These are phyloP conservation scores for Curvularia sp. DNA, from an alignment of 2,329 filamentous ascomycete species.

Conservation along the genomic window DNA sequence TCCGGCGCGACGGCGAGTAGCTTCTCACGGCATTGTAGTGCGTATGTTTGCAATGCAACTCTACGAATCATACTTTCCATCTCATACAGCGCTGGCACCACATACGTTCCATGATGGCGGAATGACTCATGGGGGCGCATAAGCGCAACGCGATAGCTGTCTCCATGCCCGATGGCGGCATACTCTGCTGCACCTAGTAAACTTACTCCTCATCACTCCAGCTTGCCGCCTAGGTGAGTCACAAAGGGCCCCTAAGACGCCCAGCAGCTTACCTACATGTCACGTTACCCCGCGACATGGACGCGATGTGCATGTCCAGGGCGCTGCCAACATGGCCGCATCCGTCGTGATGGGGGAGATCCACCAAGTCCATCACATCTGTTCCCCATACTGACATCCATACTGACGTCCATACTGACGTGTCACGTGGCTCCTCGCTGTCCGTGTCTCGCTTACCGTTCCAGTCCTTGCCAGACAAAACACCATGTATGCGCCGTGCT, in stretches of 20 bases:
- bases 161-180: neutral
- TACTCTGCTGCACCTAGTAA: neutral
- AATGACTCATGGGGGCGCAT: conserved; percentile 5
- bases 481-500: conserved; percentile 23
- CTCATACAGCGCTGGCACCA: conserved; percentile 3
- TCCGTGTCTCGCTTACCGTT: conserved; percentile 15
- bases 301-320: conserved; percentile 16
- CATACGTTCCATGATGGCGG: neutral
- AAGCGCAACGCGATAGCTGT: conserved; percentile 8
- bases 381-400: no score
- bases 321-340: conserved; percentile 4
- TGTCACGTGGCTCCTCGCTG: conserved; percentile 29
- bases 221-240: conserved; percentile 12
- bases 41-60: neutral
- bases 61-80: conserved; percentile 1
- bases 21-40: neutral
- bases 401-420: no score
- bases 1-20: neutral
- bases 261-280: neutral
- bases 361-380: neutral
- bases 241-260: conserved; percentile 2
- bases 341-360: neutral
- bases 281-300: conserved; percentile 25
- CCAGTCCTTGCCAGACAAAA: neutral
- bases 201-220: neutral